These are phyloP conservation scores for Trichoderma orchidacearum DNA, from an alignment of 495 filamentous ascomycete genomes.

Conservation along the genomic window DNA sequence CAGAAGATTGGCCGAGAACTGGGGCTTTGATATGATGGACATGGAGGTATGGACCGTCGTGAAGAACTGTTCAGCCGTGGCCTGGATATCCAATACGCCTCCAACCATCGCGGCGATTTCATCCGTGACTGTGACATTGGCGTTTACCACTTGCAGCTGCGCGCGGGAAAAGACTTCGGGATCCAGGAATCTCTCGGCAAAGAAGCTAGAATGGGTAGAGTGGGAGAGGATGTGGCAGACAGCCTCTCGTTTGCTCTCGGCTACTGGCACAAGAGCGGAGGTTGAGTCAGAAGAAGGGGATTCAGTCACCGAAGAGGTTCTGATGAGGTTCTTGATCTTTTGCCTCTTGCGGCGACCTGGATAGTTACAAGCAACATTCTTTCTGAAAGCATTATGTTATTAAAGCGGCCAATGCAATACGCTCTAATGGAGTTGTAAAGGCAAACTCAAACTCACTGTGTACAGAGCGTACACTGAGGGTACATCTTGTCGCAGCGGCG, in stretches of 20 bases:
- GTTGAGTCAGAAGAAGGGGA: constrained; percentile 1
- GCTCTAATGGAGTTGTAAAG: constrained; percentile 12
- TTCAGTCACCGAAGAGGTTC: constrained; percentile 3
- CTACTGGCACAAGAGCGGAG: neutral
- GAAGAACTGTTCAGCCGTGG: constrained; percentile 13
- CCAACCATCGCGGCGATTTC: neutral
- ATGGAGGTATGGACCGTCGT: constrained; percentile 28
- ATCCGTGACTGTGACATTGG: constrained; percentile 12
- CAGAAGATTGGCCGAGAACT: constrained; percentile 15
- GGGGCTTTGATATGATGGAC: constrained; percentile 36
- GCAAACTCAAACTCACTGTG: constrained; percentile 23
- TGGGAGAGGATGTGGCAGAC: neutral
- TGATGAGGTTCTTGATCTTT: constrained; percentile 16
- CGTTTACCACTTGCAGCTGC: constrained; percentile 12
- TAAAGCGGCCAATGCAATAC: constrained; percentile 6
- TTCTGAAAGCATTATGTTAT: too few species aligned
- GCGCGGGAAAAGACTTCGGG: constrained; percentile 10
- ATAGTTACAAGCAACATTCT: constrained; percentile 2
- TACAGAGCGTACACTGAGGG: constrained; percentile 27
- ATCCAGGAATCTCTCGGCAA: neutral
- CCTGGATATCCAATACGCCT: neutral
- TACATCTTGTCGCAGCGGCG: constrained; percentile 34
- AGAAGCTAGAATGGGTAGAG: neutral
- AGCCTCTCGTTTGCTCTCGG: neutral
- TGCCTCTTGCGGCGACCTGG: constrained; percentile 2